Base-by-base conservation (phyloP, 2,329 filamentous ascomycete genomes). In the Talaromyces sp. region DNA sequence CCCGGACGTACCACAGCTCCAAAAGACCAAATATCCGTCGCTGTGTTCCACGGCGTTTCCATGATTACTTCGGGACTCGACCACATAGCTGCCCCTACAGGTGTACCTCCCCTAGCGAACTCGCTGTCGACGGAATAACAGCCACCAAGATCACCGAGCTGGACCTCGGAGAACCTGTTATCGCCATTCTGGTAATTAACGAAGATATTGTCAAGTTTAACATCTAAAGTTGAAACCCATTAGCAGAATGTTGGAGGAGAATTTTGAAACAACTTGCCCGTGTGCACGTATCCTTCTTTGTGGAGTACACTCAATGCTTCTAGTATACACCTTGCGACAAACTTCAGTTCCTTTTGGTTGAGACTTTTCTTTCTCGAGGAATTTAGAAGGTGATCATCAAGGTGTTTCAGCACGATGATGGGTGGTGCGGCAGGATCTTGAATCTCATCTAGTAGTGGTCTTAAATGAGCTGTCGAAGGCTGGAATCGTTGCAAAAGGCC, bases 1-100 rank as follows among this genome's bases (percentile, higher is more conserved):
- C n/a, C 11, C 39, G 40, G 13, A 25, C 36, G 10, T 59, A 62
- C 61, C 48, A 62, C 35, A 5, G 62, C 48, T 9, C 63, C 63
- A 62, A 64, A 65, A 17, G 63, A 64, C 63, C 63, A 65, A 48
- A 64, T 63, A 22, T 64, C 61, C 3, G 63, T 63, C 45, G 59
- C 41, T 15, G 63, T 60, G n/a, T 57, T 59, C 63, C 63, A 65
- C 4, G 56, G 55, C 4, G 57, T 63, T 40, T 64, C 59, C 58
- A 65, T 61, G 17, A 63, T 58, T 28, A 62, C 43, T 55, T 66
- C 63, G 1, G 63, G 64, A 35, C 63, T 64, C 11, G 48, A 28
- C 59, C 61, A 65, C 53, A 64, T 61, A 10, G 60, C 52, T 33
- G 62, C 60, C n/a, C 64, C 64, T 6, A 62, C 36, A n/a, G 60